Evolutionary conservation across 73 alveolate genomes (phyloP), one percentile per base, ranked within the genome.

Genomic region (Breviolum minutum): DNA sequence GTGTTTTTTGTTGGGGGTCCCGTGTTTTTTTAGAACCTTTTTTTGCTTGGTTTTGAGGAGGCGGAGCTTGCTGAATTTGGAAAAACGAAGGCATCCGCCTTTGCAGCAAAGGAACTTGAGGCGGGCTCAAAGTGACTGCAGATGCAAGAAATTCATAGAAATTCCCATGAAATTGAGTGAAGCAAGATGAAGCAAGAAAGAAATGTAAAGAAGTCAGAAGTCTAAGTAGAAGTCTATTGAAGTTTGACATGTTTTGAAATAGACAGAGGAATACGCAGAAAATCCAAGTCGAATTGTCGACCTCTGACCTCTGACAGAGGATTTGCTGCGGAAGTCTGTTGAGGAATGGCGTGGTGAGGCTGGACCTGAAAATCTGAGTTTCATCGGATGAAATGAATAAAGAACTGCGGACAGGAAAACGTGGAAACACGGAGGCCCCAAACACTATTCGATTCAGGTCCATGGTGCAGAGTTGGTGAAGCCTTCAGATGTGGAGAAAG

Each of bases 301-400:
- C 27, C 20, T 76, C 30, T 14, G 71, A 20, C 40, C 70, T 81
- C 69, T 54, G 8, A 12, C 40, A 40, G 95, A 40, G 95, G 95
- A 48, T 11, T 16, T 88, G 86, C 95, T 88, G 19, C 86, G 86
- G 70, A 74, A 88, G 48, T 83, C 95, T 0, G 85, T 88, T 60
- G 95, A 88, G 74, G 69, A 61, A 8, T 88, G 95, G 95, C 95
- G 95, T 8, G 60, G 63, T 9, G 95, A 88, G 95, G 86, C 95
- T 61, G 66, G 26, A 11, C 19, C 79, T 22, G 80, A 20, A 62
- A 24, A 11, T 60, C 54, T 8, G 48, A 54, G 30, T 82, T 61
- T 40, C n/a, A n/a, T n/a, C n/a, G n/a, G 70, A 48, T 14, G 27
- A 19, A 54, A 8, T 7, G 63, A 26, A 27, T 71, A 5, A 20